phyloP scores from a whole-genome alignment of 305 asterid genomes.

The Andrographis paniculata region DNA sequence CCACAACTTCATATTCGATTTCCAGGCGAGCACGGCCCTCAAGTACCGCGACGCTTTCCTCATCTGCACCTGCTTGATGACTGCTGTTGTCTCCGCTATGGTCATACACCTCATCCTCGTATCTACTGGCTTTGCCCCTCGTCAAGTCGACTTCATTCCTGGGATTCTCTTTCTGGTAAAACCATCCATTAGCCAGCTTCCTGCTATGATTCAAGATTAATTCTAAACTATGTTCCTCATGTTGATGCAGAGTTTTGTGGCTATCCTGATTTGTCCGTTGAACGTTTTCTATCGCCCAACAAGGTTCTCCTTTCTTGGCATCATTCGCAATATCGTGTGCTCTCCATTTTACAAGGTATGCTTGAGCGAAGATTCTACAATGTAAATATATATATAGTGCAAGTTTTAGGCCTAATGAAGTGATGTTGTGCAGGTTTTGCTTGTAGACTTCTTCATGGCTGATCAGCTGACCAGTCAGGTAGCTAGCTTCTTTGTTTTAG shows the following conservation, averaged over 20 bases:
- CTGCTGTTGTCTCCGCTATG: constrained; percentile 68
- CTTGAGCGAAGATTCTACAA: no score
- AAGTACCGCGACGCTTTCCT: constrained; percentile 86
- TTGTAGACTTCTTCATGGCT: constrained; percentile 98
- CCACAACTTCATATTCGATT: constrained; percentile 80
- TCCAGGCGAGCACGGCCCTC: constrained; percentile 53
- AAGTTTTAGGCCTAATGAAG: no score
- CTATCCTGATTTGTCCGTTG: constrained; percentile 64
- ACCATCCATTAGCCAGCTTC: neutral
- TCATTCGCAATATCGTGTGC: constrained; percentile 74
- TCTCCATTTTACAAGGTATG: constrained; percentile 88
- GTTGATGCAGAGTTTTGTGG: constrained; percentile 32
- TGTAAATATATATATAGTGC: no score
- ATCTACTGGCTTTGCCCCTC: constrained; percentile 40
- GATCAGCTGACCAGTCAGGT: constrained; percentile 99
- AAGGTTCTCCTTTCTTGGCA: constrained; percentile 54
- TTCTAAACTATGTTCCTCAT: neutral
- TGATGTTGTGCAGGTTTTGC: constrained; percentile 41
- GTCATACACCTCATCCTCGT: constrained; percentile 70
- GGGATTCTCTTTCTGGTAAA: constrained; percentile 69
- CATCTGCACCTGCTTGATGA: constrained; percentile 73
- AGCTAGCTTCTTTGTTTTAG: constrained; percentile 1
- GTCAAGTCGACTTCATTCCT: constrained; percentile 52
- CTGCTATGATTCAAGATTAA: neutral
- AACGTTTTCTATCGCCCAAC: constrained; percentile 79